Conservation (phyloP, 441 rosid genomes). For the Populus hybrid region DNA sequence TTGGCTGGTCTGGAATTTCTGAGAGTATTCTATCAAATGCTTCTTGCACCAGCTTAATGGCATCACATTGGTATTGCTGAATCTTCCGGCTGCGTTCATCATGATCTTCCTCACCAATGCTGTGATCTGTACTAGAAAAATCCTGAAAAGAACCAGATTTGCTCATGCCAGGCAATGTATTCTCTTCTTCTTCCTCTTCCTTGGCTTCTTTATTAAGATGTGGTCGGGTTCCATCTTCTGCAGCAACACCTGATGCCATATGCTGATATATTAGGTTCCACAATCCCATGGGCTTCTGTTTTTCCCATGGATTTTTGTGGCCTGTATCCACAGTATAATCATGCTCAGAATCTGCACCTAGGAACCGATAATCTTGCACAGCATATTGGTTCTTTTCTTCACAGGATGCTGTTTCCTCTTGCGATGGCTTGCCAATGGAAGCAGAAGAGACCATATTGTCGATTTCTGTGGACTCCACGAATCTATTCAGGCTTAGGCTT, state of each 20-base stretch:
- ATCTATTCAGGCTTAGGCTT: not conserved
- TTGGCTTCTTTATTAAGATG: conserved; percentile 18
- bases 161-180: conserved; percentile 13
- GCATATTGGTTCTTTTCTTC: conserved; percentile 25
- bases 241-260: conserved; percentile 50
- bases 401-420: conserved; percentile 14
- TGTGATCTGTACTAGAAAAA: conserved; percentile 22
- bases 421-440: conserved; percentile 12
- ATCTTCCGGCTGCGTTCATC: conserved; percentile 28
- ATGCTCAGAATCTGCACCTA: conserved; percentile 20
- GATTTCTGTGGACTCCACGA: conserved; percentile 3
- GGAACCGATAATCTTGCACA: conserved; percentile 6
- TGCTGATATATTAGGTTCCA: conserved; percentile 49
- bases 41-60: conserved; percentile 70
- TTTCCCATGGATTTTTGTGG: conserved; percentile 24
- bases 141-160: conserved; percentile 17
- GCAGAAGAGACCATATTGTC: not conserved
- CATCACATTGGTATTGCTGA: conserved; percentile 47
- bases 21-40: conserved; percentile 76
- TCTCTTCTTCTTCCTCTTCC: conserved; percentile 28
- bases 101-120: conserved; percentile 18
- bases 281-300: conserved; percentile 32
- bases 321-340: conserved; percentile 12
- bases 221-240: conserved; percentile 30
- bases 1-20: conserved; percentile 65